These are phyloP conservation scores for Leccinum disarticulatum DNA, from an alignment of 768 basidiomycete genomes.

Conservation along the genomic window DNA sequence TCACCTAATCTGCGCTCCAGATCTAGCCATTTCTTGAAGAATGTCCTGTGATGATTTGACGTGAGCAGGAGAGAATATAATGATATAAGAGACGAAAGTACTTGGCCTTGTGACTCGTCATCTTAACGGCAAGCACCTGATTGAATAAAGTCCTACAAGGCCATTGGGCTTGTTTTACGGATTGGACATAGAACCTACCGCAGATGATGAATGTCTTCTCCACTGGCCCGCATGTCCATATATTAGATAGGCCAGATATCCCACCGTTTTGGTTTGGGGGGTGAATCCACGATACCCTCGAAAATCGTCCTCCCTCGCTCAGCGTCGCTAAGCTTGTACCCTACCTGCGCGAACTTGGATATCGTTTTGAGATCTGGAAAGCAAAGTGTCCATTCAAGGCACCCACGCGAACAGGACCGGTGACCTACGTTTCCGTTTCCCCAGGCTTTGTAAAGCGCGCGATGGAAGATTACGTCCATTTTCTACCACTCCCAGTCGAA, in stretches of 20 bases:
- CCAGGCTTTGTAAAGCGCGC: conserved; percentile 84
- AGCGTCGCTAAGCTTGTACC: conserved; percentile 91
- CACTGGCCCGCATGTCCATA: conserved; percentile 91
- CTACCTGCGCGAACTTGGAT: conserved; percentile 90
- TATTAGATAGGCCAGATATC: conserved; percentile 91
- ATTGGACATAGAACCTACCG: conserved; percentile 45
- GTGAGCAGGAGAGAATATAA: not conserved
- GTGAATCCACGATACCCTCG: conserved; percentile 93
- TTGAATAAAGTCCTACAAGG: conserved; percentile 77
- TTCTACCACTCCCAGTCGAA: conserved; percentile 70
- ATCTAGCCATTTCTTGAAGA: conserved; percentile 98
- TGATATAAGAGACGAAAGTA: conserved; percentile 41
- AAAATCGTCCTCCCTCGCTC: conserved; percentile 96
- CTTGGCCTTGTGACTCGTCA: conserved; percentile 97
- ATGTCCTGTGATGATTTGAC: conserved; percentile 50
- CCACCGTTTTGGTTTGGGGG: conserved; percentile 76
- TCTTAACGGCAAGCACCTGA: conserved; percentile 77
- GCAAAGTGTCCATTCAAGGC: conserved; percentile 1
- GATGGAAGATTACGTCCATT: conserved; percentile 84
- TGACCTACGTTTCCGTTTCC: conserved; percentile 87
- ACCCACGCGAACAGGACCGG: not conserved
- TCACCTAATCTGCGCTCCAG: conserved; percentile 86
- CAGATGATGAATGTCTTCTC: conserved; percentile 74
- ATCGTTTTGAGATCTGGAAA: conserved; percentile 88
- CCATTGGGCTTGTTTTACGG: not conserved